A percentile compares a stretch with the other conserved stretches of the same genome.
Evolutionary conservation across 768 basidiomycete genomes (phyloP).

Genomic region (Tephrocybe sp.): DNA sequence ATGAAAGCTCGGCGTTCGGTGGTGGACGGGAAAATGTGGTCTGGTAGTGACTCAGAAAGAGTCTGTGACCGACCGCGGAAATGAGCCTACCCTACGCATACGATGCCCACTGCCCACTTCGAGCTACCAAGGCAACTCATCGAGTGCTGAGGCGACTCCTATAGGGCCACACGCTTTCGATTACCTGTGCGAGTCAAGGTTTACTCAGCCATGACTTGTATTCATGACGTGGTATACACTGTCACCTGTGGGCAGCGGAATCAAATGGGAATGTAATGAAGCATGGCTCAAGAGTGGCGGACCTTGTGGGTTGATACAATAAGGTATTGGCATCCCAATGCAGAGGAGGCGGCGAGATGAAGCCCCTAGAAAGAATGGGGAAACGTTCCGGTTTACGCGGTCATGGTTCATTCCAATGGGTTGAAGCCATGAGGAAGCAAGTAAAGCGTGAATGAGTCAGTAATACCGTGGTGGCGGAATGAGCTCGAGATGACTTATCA

Average conservation of each 20-base stretch:
- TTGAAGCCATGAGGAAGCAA: background rate
- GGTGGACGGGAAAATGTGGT: background rate
- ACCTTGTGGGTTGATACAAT: conserved; percentile 2
- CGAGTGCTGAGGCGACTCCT: background rate
- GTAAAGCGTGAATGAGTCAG: background rate
- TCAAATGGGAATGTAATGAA: background rate
- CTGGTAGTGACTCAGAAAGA: too few species aligned
- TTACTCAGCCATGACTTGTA: background rate
- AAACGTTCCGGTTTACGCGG: background rate
- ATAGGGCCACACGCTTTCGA: background rate
- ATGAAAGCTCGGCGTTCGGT: background rate
- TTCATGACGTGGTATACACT: background rate
- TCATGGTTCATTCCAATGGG: background rate
- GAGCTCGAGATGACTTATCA: too few species aligned
- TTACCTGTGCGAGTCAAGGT: background rate
- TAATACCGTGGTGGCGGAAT: too few species aligned
- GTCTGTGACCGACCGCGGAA: background rate
- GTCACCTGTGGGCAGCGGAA: background rate
- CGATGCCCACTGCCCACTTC: background rate
- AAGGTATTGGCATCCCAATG: background rate
- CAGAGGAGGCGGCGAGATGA: background rate
- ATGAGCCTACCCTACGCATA: background rate
- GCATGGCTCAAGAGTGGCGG: background rate
- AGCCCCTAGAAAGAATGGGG: background rate
- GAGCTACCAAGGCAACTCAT: background rate